Percentiles rank a stretch among this genome's conserved stretches.
Evolutionary conservation across 129 eudicot species (phyloP).

Genomic region (Lactuca saligna): DNA sequence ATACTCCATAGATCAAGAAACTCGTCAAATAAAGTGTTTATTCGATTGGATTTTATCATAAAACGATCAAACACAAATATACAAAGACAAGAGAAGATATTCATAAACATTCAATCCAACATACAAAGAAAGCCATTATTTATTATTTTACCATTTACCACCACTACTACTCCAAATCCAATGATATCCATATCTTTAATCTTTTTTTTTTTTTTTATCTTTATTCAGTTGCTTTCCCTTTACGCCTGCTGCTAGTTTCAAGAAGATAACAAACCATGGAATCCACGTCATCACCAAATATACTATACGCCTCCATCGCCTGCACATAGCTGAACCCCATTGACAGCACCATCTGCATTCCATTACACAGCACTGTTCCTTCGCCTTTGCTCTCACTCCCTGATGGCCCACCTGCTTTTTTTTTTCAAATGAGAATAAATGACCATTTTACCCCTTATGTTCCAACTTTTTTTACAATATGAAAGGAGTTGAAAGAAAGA

Average conservation of each 20-base stretch:
- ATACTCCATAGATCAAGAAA: not conserved
- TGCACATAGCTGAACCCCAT: conserved; percentile 98
- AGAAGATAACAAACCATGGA: conserved; percentile 95
- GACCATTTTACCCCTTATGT: no score
- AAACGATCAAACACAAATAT: not conserved
- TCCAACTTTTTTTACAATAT: no score
- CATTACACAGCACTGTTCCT: conserved; percentile 43
- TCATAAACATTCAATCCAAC: conserved; percentile 8
- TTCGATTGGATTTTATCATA: no score
- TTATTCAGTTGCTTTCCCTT: conserved; percentile 96
- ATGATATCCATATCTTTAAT: not conserved
- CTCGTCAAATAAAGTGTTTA: not conserved
- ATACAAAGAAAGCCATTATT: conserved; percentile 20
- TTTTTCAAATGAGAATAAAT: no score
- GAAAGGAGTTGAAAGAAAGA: no score
- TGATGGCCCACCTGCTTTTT: conserved; percentile 55
- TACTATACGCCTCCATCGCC: conserved; percentile 89
- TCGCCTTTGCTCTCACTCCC: conserved; percentile 58
- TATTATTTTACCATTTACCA: not conserved
- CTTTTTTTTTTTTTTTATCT: no score
- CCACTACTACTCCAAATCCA: not conserved
- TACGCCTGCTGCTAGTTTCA: conserved; percentile 87
- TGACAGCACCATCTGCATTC: conserved; percentile 86
- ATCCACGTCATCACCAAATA: conserved; percentile 97
- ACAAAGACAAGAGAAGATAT: not conserved